Conservation (phyloP, 1,139 yeast species). For the Eremothecium sinecaudum region DNA sequence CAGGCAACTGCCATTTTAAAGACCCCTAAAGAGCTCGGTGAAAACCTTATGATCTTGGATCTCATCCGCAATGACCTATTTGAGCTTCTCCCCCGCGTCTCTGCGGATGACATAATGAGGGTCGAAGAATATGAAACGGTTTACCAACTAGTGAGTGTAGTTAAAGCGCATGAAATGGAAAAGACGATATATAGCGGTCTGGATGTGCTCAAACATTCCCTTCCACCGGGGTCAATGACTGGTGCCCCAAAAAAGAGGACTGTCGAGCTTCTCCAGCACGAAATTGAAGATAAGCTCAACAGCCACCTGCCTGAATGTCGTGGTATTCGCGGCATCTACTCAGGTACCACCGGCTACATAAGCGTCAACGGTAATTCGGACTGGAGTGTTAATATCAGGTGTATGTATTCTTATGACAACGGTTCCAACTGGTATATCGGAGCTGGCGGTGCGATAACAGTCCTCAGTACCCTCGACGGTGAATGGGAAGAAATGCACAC, state of each 20-base stretch:
- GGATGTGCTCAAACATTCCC: slow-evolving; percentile 64
- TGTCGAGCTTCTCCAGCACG: slow-evolving; percentile 62
- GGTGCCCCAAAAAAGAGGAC: slow-evolving; percentile 97
- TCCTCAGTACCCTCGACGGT: slow-evolving; percentile 64
- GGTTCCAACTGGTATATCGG: slow-evolving; percentile 68
- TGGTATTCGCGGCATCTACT: slow-evolving; percentile 72
- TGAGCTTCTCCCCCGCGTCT: slow-evolving; percentile 56
- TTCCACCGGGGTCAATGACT: slow-evolving; percentile 99
- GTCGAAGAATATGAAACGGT: slow-evolving; percentile 92
- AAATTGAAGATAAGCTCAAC: slow-evolving; percentile 32
- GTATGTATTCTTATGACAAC: slow-evolving; percentile 55
- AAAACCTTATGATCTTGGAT: slow-evolving; percentile 94
- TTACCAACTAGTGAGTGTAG: slow-evolving; percentile 84
- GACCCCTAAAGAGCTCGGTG: slow-evolving; percentile 92
- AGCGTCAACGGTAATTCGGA: slow-evolving; percentile 80
- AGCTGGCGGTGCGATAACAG: slow-evolving; percentile 98
- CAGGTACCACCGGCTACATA: slow-evolving; percentile 97
- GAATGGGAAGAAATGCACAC: slow-evolving; percentile 92
- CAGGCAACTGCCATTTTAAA: slow-evolving; percentile 57
- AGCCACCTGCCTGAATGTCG: slow-evolving; percentile 23
- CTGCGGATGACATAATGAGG: slow-evolving; percentile 71
- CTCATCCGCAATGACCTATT: slow-evolving; percentile 85
- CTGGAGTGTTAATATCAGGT: slow-evolving; percentile 92
- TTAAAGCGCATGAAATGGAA: slow-evolving; percentile 48
- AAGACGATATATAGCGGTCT: slow-evolving; percentile 48